Base-by-base conservation (phyloP, 352 stramenopile species). In the Phytophthora constricta region DNA sequence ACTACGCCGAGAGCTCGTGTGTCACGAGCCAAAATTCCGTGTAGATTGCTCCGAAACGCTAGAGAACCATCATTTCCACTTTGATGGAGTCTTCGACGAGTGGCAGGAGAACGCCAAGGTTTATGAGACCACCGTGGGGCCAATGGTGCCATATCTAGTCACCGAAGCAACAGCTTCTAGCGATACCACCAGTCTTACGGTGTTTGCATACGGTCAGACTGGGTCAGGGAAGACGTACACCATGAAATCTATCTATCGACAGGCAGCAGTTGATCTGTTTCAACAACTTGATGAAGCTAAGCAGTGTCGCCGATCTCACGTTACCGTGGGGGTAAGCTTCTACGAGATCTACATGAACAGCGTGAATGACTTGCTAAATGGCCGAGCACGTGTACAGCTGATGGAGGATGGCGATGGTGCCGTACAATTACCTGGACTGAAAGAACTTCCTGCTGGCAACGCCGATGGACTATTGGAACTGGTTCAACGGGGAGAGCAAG, bases 131-230 rank as follows among this genome's bases (percentile, higher is more conserved):
- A 84, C 83, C 1, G 79, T 92, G 3, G 81, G 81, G 0, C 82
- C 82, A 0, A 72, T 90, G 58, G 54, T 94, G 17, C 81, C 81
- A 3, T 87, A 70, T 50, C 63, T 92, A 26, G 37, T 79, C 28
- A 61, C 52, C 1, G 23, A 61, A 58, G 58, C 45, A 2, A 66
- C 37, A 42, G 11, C 52, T 26, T 70, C 60, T 0, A 37, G 25
- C 22, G 31, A 90, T 39, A 72, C 60, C 1, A 73, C 68, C 3
- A 86, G 61, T 19, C 60, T 97, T 0, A 99, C 96, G 0, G 91
- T 98, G 22, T 99, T 99, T 79, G 97, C 96, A 2, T 99, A 99
- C 80, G 97, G 97, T 8, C 97, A 99, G 82, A 99, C 95, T 5
- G 95, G 96, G 33, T 92, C 82, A 0, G 95, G 95, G 9, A 98